Percentiles rank a stretch among this genome's conserved stretches.
phyloP scores from a whole-genome alignment of 2,329 filamentous ascomycete genomes.

The Neopestalotiopsis rosae region DNA sequence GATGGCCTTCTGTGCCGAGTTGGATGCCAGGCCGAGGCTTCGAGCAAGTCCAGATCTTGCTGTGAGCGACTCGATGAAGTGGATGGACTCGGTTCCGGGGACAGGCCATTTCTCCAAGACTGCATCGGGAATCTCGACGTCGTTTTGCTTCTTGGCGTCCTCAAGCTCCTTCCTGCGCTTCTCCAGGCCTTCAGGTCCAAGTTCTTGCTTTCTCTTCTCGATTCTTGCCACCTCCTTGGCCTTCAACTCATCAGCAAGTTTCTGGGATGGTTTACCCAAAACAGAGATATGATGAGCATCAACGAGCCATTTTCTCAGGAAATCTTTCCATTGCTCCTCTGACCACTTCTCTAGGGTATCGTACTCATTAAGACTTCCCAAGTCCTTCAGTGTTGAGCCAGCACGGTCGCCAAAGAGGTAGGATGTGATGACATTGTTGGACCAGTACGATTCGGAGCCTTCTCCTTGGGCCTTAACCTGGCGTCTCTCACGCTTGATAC shows the following conservation, averaged over 20 bases:
- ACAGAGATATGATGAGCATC: constrained; percentile 88
- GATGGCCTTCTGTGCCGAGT: constrained; percentile 75
- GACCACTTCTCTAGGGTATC: constrained; percentile 79
- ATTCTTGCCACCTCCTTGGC: constrained; percentile 79
- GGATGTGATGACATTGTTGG: constrained; percentile 85
- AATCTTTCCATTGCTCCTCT: constrained; percentile 82
- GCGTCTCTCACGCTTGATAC: constrained; percentile 79
- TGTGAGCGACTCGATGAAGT: constrained; percentile 89
- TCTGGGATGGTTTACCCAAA: constrained; percentile 82
- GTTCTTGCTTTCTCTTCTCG: constrained; percentile 75
- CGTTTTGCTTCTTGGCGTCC: constrained; percentile 85
- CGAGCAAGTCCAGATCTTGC: constrained; percentile 82
- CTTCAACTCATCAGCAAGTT: constrained; percentile 82
- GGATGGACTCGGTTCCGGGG: constrained; percentile 86
- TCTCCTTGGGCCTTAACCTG: constrained; percentile 86
- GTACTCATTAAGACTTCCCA: constrained; percentile 63
- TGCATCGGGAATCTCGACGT: constrained; percentile 80
- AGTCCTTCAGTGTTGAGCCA: constrained; percentile 73
- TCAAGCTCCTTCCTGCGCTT: constrained; percentile 78
- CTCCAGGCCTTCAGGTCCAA: constrained; percentile 83
- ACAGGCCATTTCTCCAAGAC: constrained; percentile 84
- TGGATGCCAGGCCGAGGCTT: constrained; percentile 69
- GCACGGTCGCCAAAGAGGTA: constrained; percentile 89
- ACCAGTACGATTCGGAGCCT: constrained; percentile 79
- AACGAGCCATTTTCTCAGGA: constrained; percentile 82